phyloP scores from a whole-genome alignment of 768 basidiomycete species.

The Pleurotus djamor region DNA sequence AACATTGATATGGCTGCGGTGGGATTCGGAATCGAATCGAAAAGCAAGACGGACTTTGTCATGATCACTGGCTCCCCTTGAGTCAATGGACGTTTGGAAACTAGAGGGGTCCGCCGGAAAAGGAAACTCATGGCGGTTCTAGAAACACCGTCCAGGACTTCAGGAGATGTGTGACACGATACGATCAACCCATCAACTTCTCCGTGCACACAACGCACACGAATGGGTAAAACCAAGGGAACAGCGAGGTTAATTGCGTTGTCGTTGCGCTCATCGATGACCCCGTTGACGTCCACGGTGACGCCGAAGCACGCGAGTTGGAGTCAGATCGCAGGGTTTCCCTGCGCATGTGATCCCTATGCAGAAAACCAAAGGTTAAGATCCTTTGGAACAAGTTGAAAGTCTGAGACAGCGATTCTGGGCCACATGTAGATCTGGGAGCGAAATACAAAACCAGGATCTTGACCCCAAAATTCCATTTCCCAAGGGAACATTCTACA shows the following conservation, averaged over 20 bases:
- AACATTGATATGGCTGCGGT: constrained; percentile 1
- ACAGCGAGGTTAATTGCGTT: background rate
- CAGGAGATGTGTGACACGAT: background rate
- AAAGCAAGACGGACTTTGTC: background rate
- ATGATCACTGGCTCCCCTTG: background rate
- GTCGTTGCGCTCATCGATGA: background rate
- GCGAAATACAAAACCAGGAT: background rate
- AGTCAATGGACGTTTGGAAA: constrained; percentile 23
- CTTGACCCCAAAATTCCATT: background rate
- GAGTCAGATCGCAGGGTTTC: constrained; percentile 13
- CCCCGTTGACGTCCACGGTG: constrained; percentile 9
- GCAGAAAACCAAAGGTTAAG: background rate
- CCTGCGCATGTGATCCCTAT: background rate
- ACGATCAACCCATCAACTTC: background rate
- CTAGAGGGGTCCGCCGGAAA: constrained; percentile 21
- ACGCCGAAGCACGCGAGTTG: constrained; percentile 6
- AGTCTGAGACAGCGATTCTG: background rate
- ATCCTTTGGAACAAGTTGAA: background rate
- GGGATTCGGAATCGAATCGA: background rate
- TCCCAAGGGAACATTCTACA: background rate
- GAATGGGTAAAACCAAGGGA: background rate
- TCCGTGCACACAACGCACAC: background rate
- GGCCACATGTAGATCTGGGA: background rate
- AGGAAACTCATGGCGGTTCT: constrained; percentile 22
- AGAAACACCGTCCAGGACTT: constrained; percentile 6